Evolutionary conservation across 495 filamentous ascomycete species (phyloP).

Genomic region (Penicillium canescens): DNA sequence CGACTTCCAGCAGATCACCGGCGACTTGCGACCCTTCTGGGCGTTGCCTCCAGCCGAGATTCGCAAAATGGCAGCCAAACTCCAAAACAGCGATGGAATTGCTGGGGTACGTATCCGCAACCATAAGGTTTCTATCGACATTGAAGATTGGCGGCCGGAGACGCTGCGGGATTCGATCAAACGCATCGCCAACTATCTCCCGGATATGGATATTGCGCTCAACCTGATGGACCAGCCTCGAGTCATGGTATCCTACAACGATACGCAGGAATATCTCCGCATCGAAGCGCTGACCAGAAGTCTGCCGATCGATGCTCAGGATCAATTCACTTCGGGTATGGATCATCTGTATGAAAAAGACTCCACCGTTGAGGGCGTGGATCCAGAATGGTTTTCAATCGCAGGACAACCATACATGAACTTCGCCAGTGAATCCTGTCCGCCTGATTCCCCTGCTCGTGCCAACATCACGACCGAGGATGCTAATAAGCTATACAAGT

Average conservation of each 20-base stretch:
- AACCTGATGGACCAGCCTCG: slow-evolving; percentile 72
- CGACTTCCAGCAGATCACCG: slow-evolving; percentile 71
- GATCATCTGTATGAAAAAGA: slow-evolving; percentile 24
- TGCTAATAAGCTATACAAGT: slow-evolving; percentile 34
- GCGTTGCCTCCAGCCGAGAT: slow-evolving; percentile 56
- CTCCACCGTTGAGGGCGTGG: slow-evolving; percentile 15
- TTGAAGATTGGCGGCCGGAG: slow-evolving; percentile 64
- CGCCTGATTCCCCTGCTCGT: slow-evolving; percentile 59
- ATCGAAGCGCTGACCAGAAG: slow-evolving; percentile 50
- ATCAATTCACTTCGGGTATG: slow-evolving; percentile 38
- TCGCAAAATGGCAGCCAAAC: slow-evolving; percentile 46
- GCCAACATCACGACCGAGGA: slow-evolving; percentile 35
- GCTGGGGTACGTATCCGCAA: slow-evolving; percentile 55
- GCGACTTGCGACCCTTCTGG: slow-evolving; percentile 73
- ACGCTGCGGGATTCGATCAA: slow-evolving; percentile 60
- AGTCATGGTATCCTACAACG: slow-evolving; percentile 65
- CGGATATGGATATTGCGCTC: slow-evolving; percentile 71
- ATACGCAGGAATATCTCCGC: slow-evolving; percentile 56
- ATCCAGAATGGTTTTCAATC: slow-evolving; percentile 23
- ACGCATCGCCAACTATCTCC: slow-evolving; percentile 58
- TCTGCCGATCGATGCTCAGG: slow-evolving; percentile 33
- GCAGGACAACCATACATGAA: slow-evolving; percentile 58
- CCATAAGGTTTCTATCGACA: slow-evolving; percentile 52
- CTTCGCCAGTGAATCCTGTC: slow-evolving; percentile 59
- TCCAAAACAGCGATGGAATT: slow-evolving; percentile 55